Evolutionary conservation across 2,329 filamentous ascomycete species (phyloP), one percentile per base, ranked within the genome.

Genomic region (Ascosphaera apis): DNA sequence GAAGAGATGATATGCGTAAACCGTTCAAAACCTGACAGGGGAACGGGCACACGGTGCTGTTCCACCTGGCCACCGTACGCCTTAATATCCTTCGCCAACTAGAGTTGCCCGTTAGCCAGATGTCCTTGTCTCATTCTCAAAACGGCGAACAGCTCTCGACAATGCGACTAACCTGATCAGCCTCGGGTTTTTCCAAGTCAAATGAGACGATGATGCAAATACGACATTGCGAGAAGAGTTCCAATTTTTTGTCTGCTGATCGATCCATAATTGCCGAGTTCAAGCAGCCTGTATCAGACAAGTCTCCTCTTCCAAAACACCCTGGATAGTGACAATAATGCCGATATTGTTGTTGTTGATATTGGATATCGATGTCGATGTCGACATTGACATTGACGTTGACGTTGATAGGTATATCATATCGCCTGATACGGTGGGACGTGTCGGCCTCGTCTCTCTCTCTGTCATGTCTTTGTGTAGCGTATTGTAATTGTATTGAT

Each of bases 1-100:
- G 74, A 71, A 38, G 84, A 67, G 42, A 81, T 61, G 40, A 81
- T 67, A 50, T 79, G 73, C 4, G 67, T 73, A 40, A 72, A 59
- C 36, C 63, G 53, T 31, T 54, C 47, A 9, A 67, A 50, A 2
- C 54, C 44, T 12, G 52, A 50, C 27, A 54, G 51, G 11, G 50
- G 43, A 11, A 50, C 48, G 7, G 52, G 53, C 2, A 53, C 48
- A 30, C 57, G 41, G 42, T 57, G 54, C 21, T 60, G 51, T 25
- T 61, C 44, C 11, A 62, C 55, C 34, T 58, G 57, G 15, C 62
- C 69, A 34, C 62, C 65, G 44, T 64, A 52, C 39, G 58, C 48
- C 40, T 56, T 50, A 32, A 73, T 52, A 1, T 53, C 47, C 4
- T 57, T 51, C 18, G 56, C 54, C 36, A 67, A 46, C 65, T 70